Evolutionary conservation across 768 basidiomycete species (phyloP).

Genomic region (Infundibulicybe gibba): DNA sequence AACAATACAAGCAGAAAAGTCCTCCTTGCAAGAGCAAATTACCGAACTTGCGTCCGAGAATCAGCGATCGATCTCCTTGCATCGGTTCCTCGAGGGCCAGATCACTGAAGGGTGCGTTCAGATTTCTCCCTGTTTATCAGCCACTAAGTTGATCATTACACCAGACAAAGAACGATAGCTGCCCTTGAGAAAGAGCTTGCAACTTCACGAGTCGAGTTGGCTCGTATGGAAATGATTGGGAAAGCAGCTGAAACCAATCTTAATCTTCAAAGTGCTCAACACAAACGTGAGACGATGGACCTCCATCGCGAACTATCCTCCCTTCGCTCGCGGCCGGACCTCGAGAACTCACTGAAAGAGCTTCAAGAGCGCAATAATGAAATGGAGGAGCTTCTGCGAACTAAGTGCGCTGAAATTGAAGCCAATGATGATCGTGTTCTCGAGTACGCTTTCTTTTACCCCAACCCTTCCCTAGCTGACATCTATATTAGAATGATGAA

Average conservation of each 20-base stretch:
- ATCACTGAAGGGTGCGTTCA: slow-evolving; percentile 59
- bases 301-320: slow-evolving; percentile 54
- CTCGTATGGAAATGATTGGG: slow-evolving; percentile 51
- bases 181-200: slow-evolving; percentile 36
- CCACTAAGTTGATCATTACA: slow-evolving; percentile 4
- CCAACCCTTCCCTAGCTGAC: slow-evolving; percentile 4
- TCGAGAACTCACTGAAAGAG: slow-evolving; percentile 52
- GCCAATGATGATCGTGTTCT: slow-evolving; percentile 80
- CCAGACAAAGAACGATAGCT: slow-evolving; percentile 45
- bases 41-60: slow-evolving; percentile 62
- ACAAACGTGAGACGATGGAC: slow-evolving; percentile 57
- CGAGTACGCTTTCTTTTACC: slow-evolving; percentile 48
- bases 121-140: neutral
- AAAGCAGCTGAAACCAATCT: slow-evolving; percentile 67
- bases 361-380: slow-evolving; percentile 69
- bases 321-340: slow-evolving; percentile 49
- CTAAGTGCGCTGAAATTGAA: slow-evolving; percentile 76
- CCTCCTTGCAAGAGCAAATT: slow-evolving; percentile 46
- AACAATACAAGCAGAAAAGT: slow-evolving; percentile 46
- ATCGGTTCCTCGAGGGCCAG: slow-evolving; percentile 61
- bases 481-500: slow-evolving; percentile 58
- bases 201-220: slow-evolving; percentile 38
- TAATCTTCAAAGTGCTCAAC: slow-evolving; percentile 60
- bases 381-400: slow-evolving; percentile 69
- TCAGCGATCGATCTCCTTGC: slow-evolving; percentile 59